Percentiles rank a stretch among this genome's conserved stretches.
These are phyloP conservation scores for Chlamydomonas sp. DNA, from an alignment of 139 green algal genomes.

Conservation along the genomic window DNA sequence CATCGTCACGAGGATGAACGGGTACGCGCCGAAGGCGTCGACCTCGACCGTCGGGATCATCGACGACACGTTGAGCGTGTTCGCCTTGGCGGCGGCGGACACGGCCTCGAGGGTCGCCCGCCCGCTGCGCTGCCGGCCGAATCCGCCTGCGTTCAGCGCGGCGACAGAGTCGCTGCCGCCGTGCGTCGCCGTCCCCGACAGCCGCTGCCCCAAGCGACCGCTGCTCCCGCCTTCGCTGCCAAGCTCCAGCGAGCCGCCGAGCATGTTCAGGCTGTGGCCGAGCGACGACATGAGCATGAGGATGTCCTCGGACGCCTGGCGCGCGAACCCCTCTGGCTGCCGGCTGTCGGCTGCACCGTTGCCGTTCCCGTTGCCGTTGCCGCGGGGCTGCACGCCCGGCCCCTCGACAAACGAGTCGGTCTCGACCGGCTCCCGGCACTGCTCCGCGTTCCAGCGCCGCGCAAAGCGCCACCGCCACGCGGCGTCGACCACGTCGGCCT, in stretches of 20 bases:
- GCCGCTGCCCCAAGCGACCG: too few species aligned
- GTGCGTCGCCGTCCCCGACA: neutral
- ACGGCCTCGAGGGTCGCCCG: neutral
- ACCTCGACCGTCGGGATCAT: conserved; percentile 53
- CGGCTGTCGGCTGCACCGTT: too few species aligned
- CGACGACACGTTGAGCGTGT: too few species aligned
- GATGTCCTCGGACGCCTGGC: too few species aligned
- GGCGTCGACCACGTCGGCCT: conserved; percentile 23
- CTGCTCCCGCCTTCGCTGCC: too few species aligned
- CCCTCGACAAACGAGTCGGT: neutral
- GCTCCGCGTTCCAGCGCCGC: conserved; percentile 43
- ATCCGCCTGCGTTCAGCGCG: neutral
- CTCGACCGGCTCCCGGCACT: conserved; percentile 23
- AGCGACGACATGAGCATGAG: too few species aligned
- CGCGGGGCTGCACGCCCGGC: too few species aligned
- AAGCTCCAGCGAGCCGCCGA: too few species aligned
- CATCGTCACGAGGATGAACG: conserved; percentile 40
- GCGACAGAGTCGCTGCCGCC: neutral
- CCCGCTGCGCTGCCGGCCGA: too few species aligned
- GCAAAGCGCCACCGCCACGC: conserved; percentile 51
- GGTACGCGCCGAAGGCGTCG: conserved; percentile 52
- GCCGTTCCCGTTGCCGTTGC: too few species aligned
- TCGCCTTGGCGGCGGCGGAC: neutral
- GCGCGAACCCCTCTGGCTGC: too few species aligned
- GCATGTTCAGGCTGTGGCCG: too few species aligned